Conservation (phyloP, 345 rosid genomes). For the Psidium guajava region DNA sequence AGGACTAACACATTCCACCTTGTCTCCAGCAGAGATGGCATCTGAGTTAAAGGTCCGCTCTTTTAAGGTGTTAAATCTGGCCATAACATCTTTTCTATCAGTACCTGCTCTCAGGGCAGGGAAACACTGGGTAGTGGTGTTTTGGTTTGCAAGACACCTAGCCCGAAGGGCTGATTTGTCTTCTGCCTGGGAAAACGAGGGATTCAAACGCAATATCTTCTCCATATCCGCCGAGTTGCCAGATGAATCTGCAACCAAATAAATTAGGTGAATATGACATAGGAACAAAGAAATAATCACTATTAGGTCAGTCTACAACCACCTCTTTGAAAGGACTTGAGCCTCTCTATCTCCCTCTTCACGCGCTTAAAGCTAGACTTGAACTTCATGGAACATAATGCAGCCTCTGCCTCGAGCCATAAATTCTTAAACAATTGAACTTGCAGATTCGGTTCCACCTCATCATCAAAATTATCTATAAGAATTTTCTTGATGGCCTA, state of each 20-base stretch:
- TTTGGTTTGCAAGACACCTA: not conserved
- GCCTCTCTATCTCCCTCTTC: conserved; percentile 41
- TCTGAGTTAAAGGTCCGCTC: not conserved
- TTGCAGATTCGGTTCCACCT: conserved; percentile 42
- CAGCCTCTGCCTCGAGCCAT: conserved; percentile 96
- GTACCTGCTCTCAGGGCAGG: not conserved
- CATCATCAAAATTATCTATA: conserved; percentile 41
- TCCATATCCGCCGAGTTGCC: not conserved
- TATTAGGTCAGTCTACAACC: conserved; percentile 16
- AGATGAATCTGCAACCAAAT: not conserved
- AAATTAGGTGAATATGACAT: not conserved
- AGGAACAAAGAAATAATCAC: not conserved
- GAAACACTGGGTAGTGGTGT: not conserved
- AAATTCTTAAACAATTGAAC: conserved; percentile 70
- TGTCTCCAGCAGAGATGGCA: not conserved
- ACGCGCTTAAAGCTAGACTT: conserved; percentile 58
- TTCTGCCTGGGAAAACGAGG: not conserved
- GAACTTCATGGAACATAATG: conserved; percentile 54
- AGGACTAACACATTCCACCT: not conserved
- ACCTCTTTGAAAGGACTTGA: conserved; percentile 12
- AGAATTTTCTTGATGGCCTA: conserved; percentile 75
- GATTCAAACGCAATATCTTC: not conserved
- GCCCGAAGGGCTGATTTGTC: not conserved
- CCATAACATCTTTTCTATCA: not conserved
- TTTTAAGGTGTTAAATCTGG: not conserved